A percentile compares a stretch with the other conserved stretches of the same genome.
Conservation (phyloP, 2,329 filamentous ascomycete species). For the Penicillium sp. region DNA sequence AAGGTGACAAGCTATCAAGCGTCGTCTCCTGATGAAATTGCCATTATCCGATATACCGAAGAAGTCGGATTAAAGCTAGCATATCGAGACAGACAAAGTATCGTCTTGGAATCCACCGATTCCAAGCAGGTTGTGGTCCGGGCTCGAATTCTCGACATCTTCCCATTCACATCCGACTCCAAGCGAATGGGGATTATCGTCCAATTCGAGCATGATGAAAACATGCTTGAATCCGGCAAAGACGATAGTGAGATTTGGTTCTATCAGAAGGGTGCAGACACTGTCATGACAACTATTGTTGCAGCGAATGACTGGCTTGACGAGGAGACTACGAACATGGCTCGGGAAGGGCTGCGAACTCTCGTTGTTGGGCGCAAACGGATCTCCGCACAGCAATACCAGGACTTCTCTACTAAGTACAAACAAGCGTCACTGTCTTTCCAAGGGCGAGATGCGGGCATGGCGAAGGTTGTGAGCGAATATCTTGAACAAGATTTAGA, state of each 20-base stretch:
- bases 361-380: constrained; percentile 92
- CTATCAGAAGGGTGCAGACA: constrained; percentile 97
- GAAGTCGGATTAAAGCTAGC: constrained; percentile 81
- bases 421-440: constrained; percentile 79
- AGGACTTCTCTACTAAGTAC: constrained; percentile 73
- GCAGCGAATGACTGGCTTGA: constrained; percentile 97
- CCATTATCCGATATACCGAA: constrained; percentile 94
- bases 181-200: constrained; percentile 98
- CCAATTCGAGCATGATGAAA: constrained; percentile 68
- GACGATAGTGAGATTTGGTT: constrained; percentile 87
- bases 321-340: constrained; percentile 99
- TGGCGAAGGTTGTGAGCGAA: constrained; percentile 75
- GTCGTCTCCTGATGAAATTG: constrained; percentile 96
- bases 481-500: constrained; percentile 87
- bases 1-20: constrained; percentile 86
- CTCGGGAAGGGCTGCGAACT: constrained; percentile 88
- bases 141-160: constrained; percentile 87
- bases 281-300: constrained; percentile 95
- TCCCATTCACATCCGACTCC: constrained; percentile 95
- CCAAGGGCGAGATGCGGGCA: constrained; percentile 73
- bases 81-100: constrained; percentile 82
- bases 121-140: constrained; percentile 74
- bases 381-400: constrained; percentile 74
- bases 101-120: constrained; percentile 75
- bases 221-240: constrained; percentile 49